These are phyloP conservation scores for Aspergillus egyptiacus DNA, from an alignment of 495 filamentous ascomycete genomes.

Conservation along the genomic window DNA sequence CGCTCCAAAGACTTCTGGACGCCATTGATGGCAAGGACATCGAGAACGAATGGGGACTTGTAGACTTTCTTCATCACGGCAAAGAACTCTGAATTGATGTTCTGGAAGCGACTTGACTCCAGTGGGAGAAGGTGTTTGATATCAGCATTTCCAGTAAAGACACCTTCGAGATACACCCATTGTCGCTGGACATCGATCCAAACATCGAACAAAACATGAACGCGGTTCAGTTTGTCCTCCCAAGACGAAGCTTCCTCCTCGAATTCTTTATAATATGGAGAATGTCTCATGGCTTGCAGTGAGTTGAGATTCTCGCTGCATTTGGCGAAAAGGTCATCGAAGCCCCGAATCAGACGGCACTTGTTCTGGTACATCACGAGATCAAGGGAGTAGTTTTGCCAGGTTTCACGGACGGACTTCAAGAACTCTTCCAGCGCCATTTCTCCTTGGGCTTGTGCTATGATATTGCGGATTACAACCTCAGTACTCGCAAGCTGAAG, in stretches of 20 bases:
- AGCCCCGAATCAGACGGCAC: constrained; percentile 91
- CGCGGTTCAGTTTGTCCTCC: constrained; percentile 97
- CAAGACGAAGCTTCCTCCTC: constrained; percentile 93
- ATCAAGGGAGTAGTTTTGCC: constrained; percentile 90
- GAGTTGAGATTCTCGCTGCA: constrained; percentile 98
- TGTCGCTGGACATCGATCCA: constrained; percentile 99
- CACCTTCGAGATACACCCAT: constrained; percentile 98
- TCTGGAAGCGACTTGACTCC: constrained; percentile 93
- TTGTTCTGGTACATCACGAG: constrained; percentile 97
- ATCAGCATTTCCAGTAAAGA: constrained; percentile 96
- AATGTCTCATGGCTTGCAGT: constrained; percentile 96
- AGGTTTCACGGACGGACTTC: constrained; percentile 92
- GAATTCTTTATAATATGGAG: constrained; percentile 97
- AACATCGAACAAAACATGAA: constrained; percentile 95
- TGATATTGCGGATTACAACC: constrained; percentile 79
- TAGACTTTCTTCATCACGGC: constrained; percentile 98
- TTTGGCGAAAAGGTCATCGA: constrained; percentile 97
- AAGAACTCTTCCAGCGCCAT: constrained; percentile 98
- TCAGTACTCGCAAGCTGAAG: constrained; percentile 83
- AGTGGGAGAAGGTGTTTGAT: constrained; percentile 97
- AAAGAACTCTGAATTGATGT: constrained; percentile 98
- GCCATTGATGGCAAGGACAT: constrained; percentile 89
- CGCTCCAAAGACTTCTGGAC: constrained; percentile 94
- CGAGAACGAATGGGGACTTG: constrained; percentile 87
- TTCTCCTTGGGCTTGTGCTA: constrained; percentile 92